Percentiles rank a stretch among this genome's conserved stretches.
Evolutionary conservation across 2,329 filamentous ascomycete genomes (phyloP).

Genomic region (Aspergillus sp.): DNA sequence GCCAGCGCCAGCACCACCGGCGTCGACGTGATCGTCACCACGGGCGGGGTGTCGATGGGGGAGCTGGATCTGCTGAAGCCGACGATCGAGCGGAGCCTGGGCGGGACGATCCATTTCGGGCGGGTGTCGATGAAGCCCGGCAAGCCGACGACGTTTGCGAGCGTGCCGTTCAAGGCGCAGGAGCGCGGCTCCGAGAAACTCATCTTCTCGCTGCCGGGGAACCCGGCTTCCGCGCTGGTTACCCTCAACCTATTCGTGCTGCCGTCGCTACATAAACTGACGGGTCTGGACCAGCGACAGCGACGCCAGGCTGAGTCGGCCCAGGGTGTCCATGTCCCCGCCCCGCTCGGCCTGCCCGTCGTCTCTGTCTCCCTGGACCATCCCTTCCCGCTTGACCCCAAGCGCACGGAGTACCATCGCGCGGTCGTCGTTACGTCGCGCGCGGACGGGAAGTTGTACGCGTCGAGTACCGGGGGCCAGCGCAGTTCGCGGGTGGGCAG

Average conservation of each 20-base stretch:
- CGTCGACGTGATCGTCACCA: conserved; percentile 79
- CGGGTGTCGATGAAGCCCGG: conserved; percentile 96
- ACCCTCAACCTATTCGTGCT: conserved; percentile 92
- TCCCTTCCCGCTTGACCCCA: conserved; percentile 63
- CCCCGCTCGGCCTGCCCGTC: conserved; percentile 58
- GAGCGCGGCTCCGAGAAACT: conserved; percentile 55
- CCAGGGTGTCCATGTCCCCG: no score
- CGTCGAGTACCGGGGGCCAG: conserved; percentile 74
- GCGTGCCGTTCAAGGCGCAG: conserved; percentile 57
- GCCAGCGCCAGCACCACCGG: conserved; percentile 23
- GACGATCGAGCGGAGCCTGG: conserved; percentile 80
- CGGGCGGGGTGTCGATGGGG: conserved; percentile 93
- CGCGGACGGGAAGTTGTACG: conserved; percentile 58
- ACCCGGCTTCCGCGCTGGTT: conserved; percentile 85
- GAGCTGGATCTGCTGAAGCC: conserved; percentile 95
- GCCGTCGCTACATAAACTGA: conserved; percentile 68
- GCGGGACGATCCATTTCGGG: conserved; percentile 91
- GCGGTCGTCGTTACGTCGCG: conserved; percentile 57
- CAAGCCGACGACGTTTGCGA: conserved; percentile 95
- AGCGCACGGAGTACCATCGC: conserved; percentile 82
- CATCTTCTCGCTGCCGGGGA: conserved; percentile 86
- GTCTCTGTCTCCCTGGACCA: conserved; percentile 64
- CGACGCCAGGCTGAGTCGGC: conserved; percentile 22
- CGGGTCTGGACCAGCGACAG: conserved; percentile 46
- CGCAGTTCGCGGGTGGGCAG: conserved; percentile 84